Percentiles rank a stretch among this genome's conserved stretches.
Evolutionary conservation across 768 basidiomycete species (phyloP).

Genomic region (Lactifluus volemus): DNA sequence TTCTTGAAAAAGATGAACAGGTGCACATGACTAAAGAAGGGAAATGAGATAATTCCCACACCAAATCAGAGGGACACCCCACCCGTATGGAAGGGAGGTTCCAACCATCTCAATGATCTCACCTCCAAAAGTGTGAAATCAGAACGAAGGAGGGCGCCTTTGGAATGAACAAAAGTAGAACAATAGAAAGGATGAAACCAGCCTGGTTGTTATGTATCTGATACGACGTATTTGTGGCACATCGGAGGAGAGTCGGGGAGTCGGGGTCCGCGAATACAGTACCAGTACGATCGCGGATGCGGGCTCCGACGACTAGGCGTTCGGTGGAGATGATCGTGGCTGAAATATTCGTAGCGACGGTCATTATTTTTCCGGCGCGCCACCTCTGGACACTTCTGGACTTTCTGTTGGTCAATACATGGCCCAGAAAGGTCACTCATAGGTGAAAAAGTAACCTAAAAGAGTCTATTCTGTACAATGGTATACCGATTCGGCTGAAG

Average conservation of each 20-base stretch:
- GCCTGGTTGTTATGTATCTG: background rate
- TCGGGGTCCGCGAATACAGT: too few species aligned
- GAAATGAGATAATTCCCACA: slow-evolving; percentile 11
- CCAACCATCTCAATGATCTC: background rate
- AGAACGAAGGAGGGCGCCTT: background rate
- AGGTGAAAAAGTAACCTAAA: background rate
- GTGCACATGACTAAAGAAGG: slow-evolving; percentile 6
- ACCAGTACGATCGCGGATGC: background rate
- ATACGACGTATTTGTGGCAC: background rate
- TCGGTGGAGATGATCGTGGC: background rate
- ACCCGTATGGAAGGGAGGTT: slow-evolving; percentile 1
- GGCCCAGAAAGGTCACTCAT: background rate
- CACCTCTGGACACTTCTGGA: background rate
- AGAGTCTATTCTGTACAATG: background rate
- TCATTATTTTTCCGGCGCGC: background rate
- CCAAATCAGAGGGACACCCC: slow-evolving; percentile 1
- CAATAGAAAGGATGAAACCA: background rate
- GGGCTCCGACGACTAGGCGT: background rate
- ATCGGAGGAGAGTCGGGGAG: background rate
- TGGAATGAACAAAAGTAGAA: background rate
- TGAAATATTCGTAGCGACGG: slow-evolving; percentile 4
- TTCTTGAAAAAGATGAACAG: slow-evolving; percentile 1
- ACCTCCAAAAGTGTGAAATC: background rate
- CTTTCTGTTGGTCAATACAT: background rate
- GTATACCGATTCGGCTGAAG: background rate